Base-by-base conservation (phyloP, 352 stramenopile species). In the Blastocystis sp. region DNA sequence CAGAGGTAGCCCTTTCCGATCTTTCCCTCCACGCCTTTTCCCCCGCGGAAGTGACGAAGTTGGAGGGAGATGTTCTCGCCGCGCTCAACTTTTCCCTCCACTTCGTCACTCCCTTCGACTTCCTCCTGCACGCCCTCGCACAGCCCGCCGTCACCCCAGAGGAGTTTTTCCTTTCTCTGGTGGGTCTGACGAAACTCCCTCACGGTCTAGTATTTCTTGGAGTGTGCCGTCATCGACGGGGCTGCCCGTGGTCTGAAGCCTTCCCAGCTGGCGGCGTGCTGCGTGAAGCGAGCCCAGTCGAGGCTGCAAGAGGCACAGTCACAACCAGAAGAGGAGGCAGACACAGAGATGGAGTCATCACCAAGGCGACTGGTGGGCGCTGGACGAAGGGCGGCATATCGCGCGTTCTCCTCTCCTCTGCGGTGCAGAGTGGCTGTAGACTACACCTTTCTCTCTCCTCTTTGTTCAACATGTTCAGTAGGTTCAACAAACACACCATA, bases 21-120 rank as follows among this genome's bases (percentile, higher is more conserved):
- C 74, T 84, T 2, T 84, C 74, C 2, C n/a, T 84, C 2, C 74
- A 63, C 34, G 38, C 52, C 2, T 84, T 84, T 24, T 84, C 74
- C 7, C 6, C 14, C 3, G 11, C 17, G 14, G 52, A 84, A 10
- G 9, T 84, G 28, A n/a, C 11, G 28, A 42, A 28, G 19, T 48
- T 84, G 74, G 74, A 84, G 34, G 19, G 19, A 42, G 57, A 69
- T 17, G 21, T 84, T 1, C 43, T 84, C 17, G 6, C 3, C 0
- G 59, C 34, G 38, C 60, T 84, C 10, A 6, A 84, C n/a, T 84
- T 34, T 28, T 34, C 34, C 34, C 9, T 84, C 9, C 42, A 19
- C 1, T 59, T 68, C 61, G 74, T 84, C 54, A 84, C 74, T 19
- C 40, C 74, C 3, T 84, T 84, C 61, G 74, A 84, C 45, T 84